These are phyloP conservation scores for Sanghuangporus baumii DNA, from an alignment of 1,284 basidiomycete species.

Conservation along the genomic window DNA sequence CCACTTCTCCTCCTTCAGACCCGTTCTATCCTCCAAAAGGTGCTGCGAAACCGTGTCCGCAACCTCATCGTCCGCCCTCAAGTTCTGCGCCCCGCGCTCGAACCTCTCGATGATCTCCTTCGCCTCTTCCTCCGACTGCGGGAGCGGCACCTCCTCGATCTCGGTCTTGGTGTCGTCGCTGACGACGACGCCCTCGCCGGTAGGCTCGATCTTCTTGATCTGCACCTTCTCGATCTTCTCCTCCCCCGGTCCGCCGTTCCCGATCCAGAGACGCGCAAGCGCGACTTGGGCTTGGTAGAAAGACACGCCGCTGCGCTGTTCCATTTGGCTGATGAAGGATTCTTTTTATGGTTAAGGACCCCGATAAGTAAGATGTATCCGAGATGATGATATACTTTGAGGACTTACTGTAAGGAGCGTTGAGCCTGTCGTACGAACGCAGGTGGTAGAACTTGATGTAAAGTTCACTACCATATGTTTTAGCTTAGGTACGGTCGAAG, in stretches of 20 bases:
- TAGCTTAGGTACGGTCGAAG: background rate
- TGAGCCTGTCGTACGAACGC: constrained; percentile 87
- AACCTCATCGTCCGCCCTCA: constrained; percentile 56
- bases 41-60: constrained; percentile 78
- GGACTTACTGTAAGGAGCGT: constrained; percentile 59
- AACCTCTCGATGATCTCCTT: constrained; percentile 58
- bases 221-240: constrained; percentile 47
- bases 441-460: constrained; percentile 89
- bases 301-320: constrained; percentile 67
- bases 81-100: constrained; percentile 49
- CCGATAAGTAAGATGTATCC: background rate
- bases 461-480: background rate
- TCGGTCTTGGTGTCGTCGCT: constrained; percentile 48
- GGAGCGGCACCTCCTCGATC: constrained; percentile 60
- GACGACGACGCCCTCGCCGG: constrained; percentile 34
- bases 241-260: constrained; percentile 34
- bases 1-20: constrained; percentile 73
- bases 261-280: constrained; percentile 78
- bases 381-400: constrained; percentile 6
- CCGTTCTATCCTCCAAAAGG: constrained; percentile 56
- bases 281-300: constrained; percentile 87
- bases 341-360: constrained; percentile 28
- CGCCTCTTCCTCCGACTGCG: constrained; percentile 61
- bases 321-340: constrained; percentile 61
- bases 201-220: constrained; percentile 43